These are phyloP conservation scores for Cordyceps cateniannulata DNA, from an alignment of 2,329 filamentous ascomycete genomes.

Conservation along the genomic window DNA sequence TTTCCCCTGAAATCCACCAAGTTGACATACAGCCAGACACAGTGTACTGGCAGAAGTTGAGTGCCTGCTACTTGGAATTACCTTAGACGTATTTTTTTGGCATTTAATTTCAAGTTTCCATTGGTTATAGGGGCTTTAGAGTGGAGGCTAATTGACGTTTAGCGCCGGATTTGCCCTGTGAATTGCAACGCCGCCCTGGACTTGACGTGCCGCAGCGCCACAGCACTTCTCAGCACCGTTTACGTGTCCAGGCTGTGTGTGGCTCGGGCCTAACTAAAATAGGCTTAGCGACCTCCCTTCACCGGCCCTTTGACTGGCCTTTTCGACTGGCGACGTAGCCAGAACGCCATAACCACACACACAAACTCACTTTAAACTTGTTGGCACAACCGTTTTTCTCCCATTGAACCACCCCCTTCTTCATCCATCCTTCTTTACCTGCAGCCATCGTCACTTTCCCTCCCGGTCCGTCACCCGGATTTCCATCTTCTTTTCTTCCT, in stretches of 20 bases:
- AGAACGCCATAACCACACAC: conserved; percentile 5
- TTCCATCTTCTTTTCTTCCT: conserved; percentile 9
- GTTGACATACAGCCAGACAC: background rate
- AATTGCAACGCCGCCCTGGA: background rate
- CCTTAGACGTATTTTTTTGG: too few relatives aligned
- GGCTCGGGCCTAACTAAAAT: background rate
- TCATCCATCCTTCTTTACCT: background rate
- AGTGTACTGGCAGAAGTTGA: background rate
- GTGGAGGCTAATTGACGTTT: background rate
- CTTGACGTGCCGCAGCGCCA: background rate
- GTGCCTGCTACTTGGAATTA: too few relatives aligned
- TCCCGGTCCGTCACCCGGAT: background rate
- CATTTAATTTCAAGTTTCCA: background rate
- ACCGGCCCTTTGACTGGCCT: background rate
- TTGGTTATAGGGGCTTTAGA: background rate
- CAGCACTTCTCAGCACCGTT: background rate
- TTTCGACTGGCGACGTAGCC: conserved; percentile 14
- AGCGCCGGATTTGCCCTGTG: background rate
- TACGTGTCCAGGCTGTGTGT: background rate
- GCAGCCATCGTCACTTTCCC: background rate
- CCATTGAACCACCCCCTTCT: background rate
- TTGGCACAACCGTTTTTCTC: conserved; percentile 3
- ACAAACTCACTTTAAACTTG: conserved; percentile 2
- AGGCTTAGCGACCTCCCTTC: background rate
- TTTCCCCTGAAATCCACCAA: conserved; percentile 4